Conservation (phyloP, 768 basidiomycete species). For the Boletellus ananas region DNA sequence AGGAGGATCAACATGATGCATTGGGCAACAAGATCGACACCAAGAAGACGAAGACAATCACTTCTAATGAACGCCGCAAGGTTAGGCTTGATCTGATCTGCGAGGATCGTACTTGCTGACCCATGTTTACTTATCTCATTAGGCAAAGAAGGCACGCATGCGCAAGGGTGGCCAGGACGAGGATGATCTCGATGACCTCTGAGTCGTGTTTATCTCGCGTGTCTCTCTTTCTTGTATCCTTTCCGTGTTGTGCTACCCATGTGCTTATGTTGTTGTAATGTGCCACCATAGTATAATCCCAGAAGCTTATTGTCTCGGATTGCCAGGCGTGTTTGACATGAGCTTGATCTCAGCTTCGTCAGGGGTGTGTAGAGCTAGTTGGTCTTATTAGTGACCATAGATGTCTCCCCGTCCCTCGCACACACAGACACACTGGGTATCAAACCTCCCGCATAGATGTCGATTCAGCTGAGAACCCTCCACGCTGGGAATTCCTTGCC, state of each 20-base stretch:
- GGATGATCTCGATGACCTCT: slow-evolving; percentile 65
- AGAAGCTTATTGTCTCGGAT: neutral
- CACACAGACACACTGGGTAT: too few relatives aligned
- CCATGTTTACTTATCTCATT: neutral
- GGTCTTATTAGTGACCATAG: too few relatives aligned
- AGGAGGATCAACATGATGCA: slow-evolving; percentile 90
- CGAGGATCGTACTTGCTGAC: slow-evolving; percentile 10
- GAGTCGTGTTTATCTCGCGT: slow-evolving; percentile 16
- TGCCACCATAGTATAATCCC: slow-evolving; percentile 19
- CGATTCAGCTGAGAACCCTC: too few relatives aligned
- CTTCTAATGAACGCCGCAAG: slow-evolving; percentile 81
- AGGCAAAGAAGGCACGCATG: slow-evolving; percentile 93
- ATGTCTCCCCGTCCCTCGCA: too few relatives aligned
- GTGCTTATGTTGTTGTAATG: slow-evolving; percentile 13
- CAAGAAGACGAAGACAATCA: slow-evolving; percentile 86
- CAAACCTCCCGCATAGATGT: too few relatives aligned
- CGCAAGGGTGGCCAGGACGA: slow-evolving; percentile 77
- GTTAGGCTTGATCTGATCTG: slow-evolving; percentile 27
- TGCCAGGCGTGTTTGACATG: too few relatives aligned
- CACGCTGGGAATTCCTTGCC: too few relatives aligned
- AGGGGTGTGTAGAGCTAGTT: too few relatives aligned
- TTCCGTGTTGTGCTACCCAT: slow-evolving; percentile 13
- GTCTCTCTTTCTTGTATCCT: slow-evolving; percentile 11
- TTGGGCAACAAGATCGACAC: slow-evolving; percentile 95
- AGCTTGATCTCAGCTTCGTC: too few relatives aligned